Base-by-base conservation (phyloP, 78 protist species). In the Goniomonas avonlea region DNA sequence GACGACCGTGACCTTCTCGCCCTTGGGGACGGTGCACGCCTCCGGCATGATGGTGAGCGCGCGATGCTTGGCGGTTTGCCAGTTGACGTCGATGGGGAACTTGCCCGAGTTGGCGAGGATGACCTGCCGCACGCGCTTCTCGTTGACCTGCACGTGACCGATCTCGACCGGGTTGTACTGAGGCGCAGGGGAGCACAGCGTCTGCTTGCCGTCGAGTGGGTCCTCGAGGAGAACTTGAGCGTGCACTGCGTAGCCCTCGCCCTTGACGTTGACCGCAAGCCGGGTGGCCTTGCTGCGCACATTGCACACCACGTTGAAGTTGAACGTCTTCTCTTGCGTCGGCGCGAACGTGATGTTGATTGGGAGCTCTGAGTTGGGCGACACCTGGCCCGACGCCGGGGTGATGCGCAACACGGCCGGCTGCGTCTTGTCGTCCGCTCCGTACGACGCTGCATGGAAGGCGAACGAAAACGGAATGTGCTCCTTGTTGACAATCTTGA, bases 181-280 rank as follows among this genome's bases (percentile, higher is more conserved):
- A 25, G 59, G 47, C 59, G 5, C 82, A 4, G 7, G 58, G n/a
- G 21, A 63, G 31, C 58, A 5, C 25, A 41, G 21, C 56, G 34
- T 9, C 1, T 60, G 48, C 7, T 15, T 18, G 27, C 32, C 78
- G 11, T 56, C 75, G n/a, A n/a, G n/a, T n/a, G n/a, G n/a, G n/a
- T n/a, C n/a, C 3, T 17, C 66, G 17, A 48, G 31, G 34, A 9
- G 0, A 17, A 80, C 27, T 35, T 0, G 18, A 31, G 74, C 86
- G 70, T 83, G 87, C 41, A 81, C 69, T 21, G 59, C 39, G 85
- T 75, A 86, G 5, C 91, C 95, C 25, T 86, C 89, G 25, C 91
- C 91, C 88, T 88, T 88, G 73, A 87, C 77, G 81, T 88, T 86
- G 78, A 85, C 27, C 27, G 80, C 73, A 40, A 91, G 34, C 32